Base-by-base conservation (phyloP, 257 asterid genomes). In the Primulina tabacum region DNA sequence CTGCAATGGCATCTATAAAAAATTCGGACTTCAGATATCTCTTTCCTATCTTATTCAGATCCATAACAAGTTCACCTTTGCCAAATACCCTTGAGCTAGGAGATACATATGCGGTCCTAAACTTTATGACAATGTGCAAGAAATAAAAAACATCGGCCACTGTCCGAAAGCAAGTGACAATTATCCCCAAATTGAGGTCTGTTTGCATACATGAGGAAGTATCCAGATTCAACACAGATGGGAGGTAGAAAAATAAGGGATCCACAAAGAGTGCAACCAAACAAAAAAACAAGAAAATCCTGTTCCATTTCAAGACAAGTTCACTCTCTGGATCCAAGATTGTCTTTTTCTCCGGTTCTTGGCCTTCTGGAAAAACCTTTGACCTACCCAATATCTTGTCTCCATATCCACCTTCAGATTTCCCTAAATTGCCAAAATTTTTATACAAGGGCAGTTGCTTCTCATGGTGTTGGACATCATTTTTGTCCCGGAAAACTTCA, bases 11-110 rank as follows among this genome's bases (percentile, higher is more conserved):
- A 80, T 92, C 96, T 24, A 92, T 65, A 68, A 87, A 71, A 82
- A 92, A 89, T 2, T 89, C 93, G 0, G 90, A 80, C 79, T 82
- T 89, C 86, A 89, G 76, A 68, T 92, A 92, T 82, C 88, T 86
- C 80, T 57, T 68, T 5, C 88, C 92, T 4, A 92, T 89, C 88
- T 66, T 71, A 37, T 67, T 62, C 34, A 66, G 81, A 82, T 92
- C 95, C 89, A 81, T 87, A 59, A 92, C 97, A 70, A 92, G 95
- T 65, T 92, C 97, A 10, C 97, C 97, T 83, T 86, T 87, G 16
- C 97, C 97, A 77, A 89, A 87, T 63, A 89, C 96, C 83, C 96
- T 79, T 4, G 96, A 92, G 72, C 89, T 92, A 29, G 90, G 96
- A 26, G 97, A 80, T 4, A 89, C 93, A 78, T 87, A 92, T 40